Percentiles rank a stretch among this genome's conserved stretches.
These are phyloP conservation scores for Fusarium clavum DNA, from an alignment of 2,329 filamentous ascomycete genomes.

Conservation along the genomic window DNA sequence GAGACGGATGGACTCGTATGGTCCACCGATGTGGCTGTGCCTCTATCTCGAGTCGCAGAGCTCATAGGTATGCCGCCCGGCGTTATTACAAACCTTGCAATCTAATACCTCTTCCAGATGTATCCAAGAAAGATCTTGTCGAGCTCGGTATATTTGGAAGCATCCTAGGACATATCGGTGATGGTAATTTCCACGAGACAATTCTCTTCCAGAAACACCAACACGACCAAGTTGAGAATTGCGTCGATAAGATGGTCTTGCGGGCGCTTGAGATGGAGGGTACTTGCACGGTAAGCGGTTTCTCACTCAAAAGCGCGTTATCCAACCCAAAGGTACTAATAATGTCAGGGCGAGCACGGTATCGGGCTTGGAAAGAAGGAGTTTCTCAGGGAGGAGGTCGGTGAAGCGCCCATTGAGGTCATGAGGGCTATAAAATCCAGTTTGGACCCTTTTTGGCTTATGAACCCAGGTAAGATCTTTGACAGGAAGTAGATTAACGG, in stretches of 20 bases:
- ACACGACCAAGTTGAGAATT: constrained; percentile 78
- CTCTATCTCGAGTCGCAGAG: constrained; percentile 78
- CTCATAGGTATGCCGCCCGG: constrained; percentile 58
- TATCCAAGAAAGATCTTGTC: constrained; percentile 90
- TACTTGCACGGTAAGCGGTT: constrained; percentile 72
- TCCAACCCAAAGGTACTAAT: rapidly evolving
- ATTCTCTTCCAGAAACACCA: constrained; percentile 90
- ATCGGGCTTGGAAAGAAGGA: constrained; percentile 89
- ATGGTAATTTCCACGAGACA: constrained; percentile 94
- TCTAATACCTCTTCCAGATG: constrained; percentile 59
- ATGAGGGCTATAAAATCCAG: constrained; percentile 86
- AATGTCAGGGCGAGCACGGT: constrained; percentile 76
- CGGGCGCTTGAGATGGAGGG: constrained; percentile 94
- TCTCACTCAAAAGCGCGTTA: rapidly evolving
- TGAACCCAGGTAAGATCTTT: constrained; percentile 91
- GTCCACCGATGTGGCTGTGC: constrained; percentile 83
- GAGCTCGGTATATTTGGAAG: constrained; percentile 86
- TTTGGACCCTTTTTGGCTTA: constrained; percentile 85
- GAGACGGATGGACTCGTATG: constrained; percentile 74
- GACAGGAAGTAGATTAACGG: neutral
- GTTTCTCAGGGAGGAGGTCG: constrained; percentile 81
- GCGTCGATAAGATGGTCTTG: constrained; percentile 89
- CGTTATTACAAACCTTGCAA: rapidly evolving
- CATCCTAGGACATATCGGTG: constrained; percentile 89
- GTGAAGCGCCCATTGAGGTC: constrained; percentile 80